Conservation (phyloP, 352 stramenopile genomes). For the Thalassiosira livingstoniorum region DNA sequence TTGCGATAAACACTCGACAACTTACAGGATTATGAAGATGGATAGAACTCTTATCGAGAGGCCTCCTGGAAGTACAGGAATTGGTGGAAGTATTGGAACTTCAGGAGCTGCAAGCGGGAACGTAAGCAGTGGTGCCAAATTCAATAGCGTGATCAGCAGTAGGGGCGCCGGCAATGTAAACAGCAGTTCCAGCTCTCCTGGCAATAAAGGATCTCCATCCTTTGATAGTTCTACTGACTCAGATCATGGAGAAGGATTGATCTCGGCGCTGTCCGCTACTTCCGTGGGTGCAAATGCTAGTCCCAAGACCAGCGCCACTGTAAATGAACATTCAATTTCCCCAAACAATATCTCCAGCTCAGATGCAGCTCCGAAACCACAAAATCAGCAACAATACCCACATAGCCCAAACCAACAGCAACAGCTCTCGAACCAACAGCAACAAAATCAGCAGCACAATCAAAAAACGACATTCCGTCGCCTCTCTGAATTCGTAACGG, state of each 20-base stretch:
- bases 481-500: constrained; percentile 77
- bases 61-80: constrained; percentile 8
- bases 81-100: not conserved
- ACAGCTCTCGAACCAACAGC: constrained; percentile 12
- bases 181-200: not conserved
- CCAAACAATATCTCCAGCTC: not conserved
- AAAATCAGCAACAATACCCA: constrained; percentile 36
- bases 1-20: constrained; percentile 73
- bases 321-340: too few species aligned
- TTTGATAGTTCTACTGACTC: not conserved
- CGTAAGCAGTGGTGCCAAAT: too few species aligned
- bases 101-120: not conserved
- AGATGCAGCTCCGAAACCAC: constrained; percentile 2
- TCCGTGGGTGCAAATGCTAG: not conserved
- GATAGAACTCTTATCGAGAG: constrained; percentile 85
- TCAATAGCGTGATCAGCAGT: too few species aligned
- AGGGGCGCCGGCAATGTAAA: too few species aligned
- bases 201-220: not conserved
- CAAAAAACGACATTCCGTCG: constrained; percentile 36
- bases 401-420: constrained; percentile 24
- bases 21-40: constrained; percentile 83
- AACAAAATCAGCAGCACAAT: constrained; percentile 30
- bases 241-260: not conserved
- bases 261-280: constrained; percentile 11
- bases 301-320: not conserved